Percentiles rank a stretch among this genome's conserved stretches.
Conservation (phyloP, 2,329 filamentous ascomycete species). For the Stylonectria norvegica region DNA sequence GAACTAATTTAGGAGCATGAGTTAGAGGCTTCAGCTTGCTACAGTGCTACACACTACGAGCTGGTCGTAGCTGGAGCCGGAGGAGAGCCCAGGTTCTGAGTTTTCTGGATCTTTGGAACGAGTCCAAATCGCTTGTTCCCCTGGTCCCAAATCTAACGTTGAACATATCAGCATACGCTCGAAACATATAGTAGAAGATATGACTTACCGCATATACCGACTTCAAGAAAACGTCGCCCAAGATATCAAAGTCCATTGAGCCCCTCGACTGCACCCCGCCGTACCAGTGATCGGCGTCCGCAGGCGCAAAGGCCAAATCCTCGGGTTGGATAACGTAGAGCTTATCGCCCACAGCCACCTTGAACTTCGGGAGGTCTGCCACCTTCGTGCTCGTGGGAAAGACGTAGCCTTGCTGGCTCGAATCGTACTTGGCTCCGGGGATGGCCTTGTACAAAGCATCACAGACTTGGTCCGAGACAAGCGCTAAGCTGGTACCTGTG, state of each 20-base stretch:
- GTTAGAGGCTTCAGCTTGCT: no score
- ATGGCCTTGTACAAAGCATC: slow-evolving; percentile 4
- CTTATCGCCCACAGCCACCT: slow-evolving; percentile 4
- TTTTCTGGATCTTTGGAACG: slow-evolving; percentile 3
- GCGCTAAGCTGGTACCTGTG: slow-evolving; percentile 3
- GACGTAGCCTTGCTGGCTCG: slow-evolving; percentile 5
- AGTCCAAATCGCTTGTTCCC: slow-evolving; percentile 5
- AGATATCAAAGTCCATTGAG: slow-evolving; percentile 4
- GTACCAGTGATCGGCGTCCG: slow-evolving; percentile 4
- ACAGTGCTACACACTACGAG: no score
- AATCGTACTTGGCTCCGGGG: slow-evolving; percentile 4
- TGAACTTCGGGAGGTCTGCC: slow-evolving; percentile 4
- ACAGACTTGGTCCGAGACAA: slow-evolving; percentile 4
- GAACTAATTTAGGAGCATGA: no score
- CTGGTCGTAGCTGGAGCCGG: no score
- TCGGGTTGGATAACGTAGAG: slow-evolving; percentile 4
- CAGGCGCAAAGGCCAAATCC: slow-evolving; percentile 6
- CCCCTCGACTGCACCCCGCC: slow-evolving; percentile 4
- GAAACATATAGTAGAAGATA: background rate
- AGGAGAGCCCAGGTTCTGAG: background rate
- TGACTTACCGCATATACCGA: slow-evolving; percentile 4
- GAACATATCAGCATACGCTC: background rate
- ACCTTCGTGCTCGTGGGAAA: slow-evolving; percentile 5
- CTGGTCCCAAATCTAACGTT: slow-evolving; percentile 5
- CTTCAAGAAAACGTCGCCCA: slow-evolving; percentile 4